Evolutionary conservation across 495 filamentous ascomycete genomes (phyloP).

Genomic region (Usnea hakonensis): DNA sequence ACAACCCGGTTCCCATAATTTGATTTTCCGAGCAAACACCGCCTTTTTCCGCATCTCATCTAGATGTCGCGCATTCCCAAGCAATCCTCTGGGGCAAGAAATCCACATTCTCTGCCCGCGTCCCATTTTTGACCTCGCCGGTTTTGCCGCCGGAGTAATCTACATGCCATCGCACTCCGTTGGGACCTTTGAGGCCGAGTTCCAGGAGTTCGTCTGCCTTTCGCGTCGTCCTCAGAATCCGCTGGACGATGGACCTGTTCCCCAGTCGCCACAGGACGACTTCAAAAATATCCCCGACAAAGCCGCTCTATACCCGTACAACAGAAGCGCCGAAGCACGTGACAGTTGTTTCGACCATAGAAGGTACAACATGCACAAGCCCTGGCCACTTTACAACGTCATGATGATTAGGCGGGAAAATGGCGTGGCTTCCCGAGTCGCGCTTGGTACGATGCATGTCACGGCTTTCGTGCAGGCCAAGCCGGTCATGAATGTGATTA

Average conservation of each 20-base stretch:
- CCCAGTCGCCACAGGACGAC: neutral
- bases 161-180: neutral
- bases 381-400: conserved; percentile 8
- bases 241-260: neutral
- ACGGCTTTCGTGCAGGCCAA: conserved; percentile 1
- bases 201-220: conserved; percentile 3
- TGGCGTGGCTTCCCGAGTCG: conserved; percentile 4
- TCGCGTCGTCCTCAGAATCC: neutral
- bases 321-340: too few relatives aligned
- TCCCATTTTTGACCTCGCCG: neutral
- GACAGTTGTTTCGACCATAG: neutral
- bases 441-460: neutral
- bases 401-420: conserved; percentile 3
- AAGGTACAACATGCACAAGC: neutral
- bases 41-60: conserved; percentile 2
- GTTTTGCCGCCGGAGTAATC: neutral
- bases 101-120: neutral
- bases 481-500: conserved; percentile 25
- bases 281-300: neutral
- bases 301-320: neutral
- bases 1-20: neutral
- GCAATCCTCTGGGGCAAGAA: neutral
- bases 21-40: neutral
- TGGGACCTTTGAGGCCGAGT: neutral
- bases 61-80: neutral